Base-by-base conservation (phyloP, 495 filamentous ascomycete genomes). In the Parachaetomium inaequale region DNA sequence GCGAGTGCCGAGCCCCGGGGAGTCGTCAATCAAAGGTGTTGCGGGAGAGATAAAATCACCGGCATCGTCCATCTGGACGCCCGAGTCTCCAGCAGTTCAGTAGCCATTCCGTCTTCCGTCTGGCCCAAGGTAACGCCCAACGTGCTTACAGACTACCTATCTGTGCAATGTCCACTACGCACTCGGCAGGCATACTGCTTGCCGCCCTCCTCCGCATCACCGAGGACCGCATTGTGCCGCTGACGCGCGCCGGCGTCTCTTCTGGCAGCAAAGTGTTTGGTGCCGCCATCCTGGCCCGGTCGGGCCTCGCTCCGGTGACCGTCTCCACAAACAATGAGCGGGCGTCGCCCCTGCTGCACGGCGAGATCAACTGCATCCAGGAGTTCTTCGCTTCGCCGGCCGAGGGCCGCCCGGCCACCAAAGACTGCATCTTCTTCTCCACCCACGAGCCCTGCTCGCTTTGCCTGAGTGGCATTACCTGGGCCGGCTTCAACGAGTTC, bases 331-430 rank as follows among this genome's bases (percentile, higher is more conserved):
- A 78, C 68, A 72, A 75, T 64, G 74, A 78, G 60, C 64, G 63
- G 40, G 66, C 46, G 1, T 76, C 75, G 7, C 74, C 75, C 0
- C 67, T 78, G 4, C 63, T 76, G 4, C 75, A 78, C 63, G 73
- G 74, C 62, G 75, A 78, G 61, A 75, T 78, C 68, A 78, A 78
- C 68, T 78, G 75, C 67, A 76, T 78, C 68, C 74, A 75, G 64
- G 64, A 76, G 36, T 78, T 75, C 63, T 76, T 76, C 54, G 38
- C 70, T 0, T 66, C 68, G 0, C 64, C 71, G 0, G 42, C 64
- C 15, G 55, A 62, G 26, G 59, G 47, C 34, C 61, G 67, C n/a
- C 72, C 68, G 1, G 55, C 57, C 38, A 66, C 72, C 46, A 69
- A 66, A 29, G 70, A 76, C 64, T 75, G 72, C 69, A 64, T 78